Base-by-base conservation (phyloP, 176 grass and related monocot species). In the Aegilops sharonensis region DNA sequence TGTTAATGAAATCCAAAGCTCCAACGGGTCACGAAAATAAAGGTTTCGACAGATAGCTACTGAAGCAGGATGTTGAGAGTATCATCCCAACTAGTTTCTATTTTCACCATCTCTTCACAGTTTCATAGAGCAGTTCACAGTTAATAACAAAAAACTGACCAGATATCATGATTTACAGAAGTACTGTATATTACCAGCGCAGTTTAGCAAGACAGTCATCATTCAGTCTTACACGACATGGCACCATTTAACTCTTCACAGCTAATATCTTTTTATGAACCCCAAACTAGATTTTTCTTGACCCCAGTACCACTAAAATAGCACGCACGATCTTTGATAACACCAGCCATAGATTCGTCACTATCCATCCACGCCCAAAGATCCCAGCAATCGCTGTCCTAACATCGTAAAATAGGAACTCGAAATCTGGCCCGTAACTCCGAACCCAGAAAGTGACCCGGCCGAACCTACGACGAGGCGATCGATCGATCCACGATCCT, bases 401-500 rank as follows among this genome's bases (percentile, higher is more conserved):
- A 5, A 12, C n/a, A 61, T 18, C 64, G 17, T 75, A 56, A 39
- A 72, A 56, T 14, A 56, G 17, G 1, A 25, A 9, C 54, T 21
- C 54, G 18, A 59, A 59, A 59, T 59, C 54, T 59, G 54, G 20
- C 54, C 18, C 6, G 54, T 20, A 1, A 21, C 18, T 9, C 18
- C 20, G 18, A 3, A 21, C 54, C 18, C 54, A 59, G 1, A 21
- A 59, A 59, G 54, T 59, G 1, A 59, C 18, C 69, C 13, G 9
- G 31, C 15, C 9, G 18, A 78, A 59, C 73, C 67, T 31, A 13
- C 40, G 60, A 21, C 69, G 11, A 2, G 18, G 30, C 29, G 35
- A 30, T 20, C 36, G 76, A 85, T 72, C 69, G 76, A 85, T 73
- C 69, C 68, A 32, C 21, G 68, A 80, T 57, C 69, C 76, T 30